phyloP scores from a whole-genome alignment of 1,284 basidiomycete genomes.

The Moniliella sp. region DNA sequence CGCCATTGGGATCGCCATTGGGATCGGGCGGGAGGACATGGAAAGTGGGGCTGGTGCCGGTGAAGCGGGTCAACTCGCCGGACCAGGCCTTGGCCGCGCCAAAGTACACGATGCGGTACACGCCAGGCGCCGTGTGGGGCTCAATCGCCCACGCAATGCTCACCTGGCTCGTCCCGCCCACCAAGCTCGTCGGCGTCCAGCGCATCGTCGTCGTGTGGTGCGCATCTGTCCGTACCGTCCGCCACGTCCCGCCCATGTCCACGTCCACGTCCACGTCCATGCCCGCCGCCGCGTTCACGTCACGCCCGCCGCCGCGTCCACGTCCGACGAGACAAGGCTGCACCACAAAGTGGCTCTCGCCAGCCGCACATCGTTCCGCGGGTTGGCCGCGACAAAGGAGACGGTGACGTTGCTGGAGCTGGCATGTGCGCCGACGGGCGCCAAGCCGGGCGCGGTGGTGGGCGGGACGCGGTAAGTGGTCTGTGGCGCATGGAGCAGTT shows the following conservation, averaged over 20 bases:
- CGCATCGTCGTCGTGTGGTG: constrained; percentile 54
- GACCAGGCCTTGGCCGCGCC: constrained; percentile 59
- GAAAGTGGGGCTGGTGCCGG: no score
- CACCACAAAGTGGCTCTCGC: constrained; percentile 53
- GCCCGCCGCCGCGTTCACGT: no score
- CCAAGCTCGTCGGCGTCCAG: constrained; percentile 38
- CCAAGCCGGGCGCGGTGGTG: no score
- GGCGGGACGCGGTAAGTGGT: constrained; percentile 38
- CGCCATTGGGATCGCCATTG: no score
- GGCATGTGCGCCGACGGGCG: no score
- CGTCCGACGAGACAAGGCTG: no score
- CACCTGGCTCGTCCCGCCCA: constrained; percentile 7
- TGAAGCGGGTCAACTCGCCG: no score
- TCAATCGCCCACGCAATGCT: constrained; percentile 14
- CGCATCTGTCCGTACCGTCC: constrained; percentile 48
- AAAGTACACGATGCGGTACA: constrained; percentile 49
- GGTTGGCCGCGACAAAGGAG: constrained; percentile 55
- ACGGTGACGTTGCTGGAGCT: constrained; percentile 42
- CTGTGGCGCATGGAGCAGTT: constrained; percentile 45
- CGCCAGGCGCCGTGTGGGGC: constrained; percentile 40
- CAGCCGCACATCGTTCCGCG: constrained; percentile 54
- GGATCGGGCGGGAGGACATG: no score
- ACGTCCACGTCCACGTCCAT: no score
- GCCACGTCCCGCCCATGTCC: constrained; percentile 40
- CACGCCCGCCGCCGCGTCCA: no score